Evolutionary conservation across 306 rosid species (phyloP).

Genomic region (Cyclanthera cordifolia): DNA sequence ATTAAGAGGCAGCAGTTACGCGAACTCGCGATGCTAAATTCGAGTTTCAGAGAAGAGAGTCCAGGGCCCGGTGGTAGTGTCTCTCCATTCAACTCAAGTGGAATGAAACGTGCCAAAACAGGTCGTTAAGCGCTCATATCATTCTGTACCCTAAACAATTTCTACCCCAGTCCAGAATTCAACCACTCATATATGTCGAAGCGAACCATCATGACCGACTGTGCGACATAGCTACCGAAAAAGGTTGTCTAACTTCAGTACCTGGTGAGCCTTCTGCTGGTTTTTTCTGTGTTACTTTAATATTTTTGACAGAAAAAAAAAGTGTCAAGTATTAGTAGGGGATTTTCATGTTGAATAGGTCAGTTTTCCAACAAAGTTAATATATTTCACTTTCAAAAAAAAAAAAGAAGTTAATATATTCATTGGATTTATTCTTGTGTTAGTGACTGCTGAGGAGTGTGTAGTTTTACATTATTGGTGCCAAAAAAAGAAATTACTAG

Average conservation of each 20-base stretch:
- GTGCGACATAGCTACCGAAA: background rate
- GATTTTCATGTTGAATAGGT: conserved; percentile 31
- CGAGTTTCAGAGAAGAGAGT: conserved; percentile 83
- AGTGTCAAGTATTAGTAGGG: background rate
- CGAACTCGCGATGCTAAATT: conserved; percentile 77
- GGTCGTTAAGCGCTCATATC: conserved; percentile 43
- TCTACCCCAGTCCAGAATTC: conserved; percentile 4
- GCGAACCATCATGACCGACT: background rate
- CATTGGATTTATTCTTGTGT: conserved; percentile 97
- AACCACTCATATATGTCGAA: background rate
- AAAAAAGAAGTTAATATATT: conserved; percentile 34
- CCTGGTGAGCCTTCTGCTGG: conserved; percentile 12
- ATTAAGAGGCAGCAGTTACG: conserved; percentile 90
- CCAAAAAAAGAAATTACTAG: background rate
- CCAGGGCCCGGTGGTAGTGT: conserved; percentile 84
- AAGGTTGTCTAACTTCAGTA: conserved; percentile 1
- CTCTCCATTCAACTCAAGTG: conserved; percentile 90
- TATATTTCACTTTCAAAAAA: no score
- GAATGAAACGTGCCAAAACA: conserved; percentile 89
- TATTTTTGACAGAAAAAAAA: conserved; percentile 9
- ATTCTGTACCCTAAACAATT: background rate
- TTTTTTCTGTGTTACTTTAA: conserved; percentile 1
- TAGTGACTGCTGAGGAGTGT: conserved; percentile 36
- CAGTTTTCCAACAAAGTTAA: conserved; percentile 25
- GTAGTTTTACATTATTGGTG: conserved; percentile 37